Percentiles rank a stretch among this genome's conserved stretches.
These are phyloP conservation scores for Pascua guehoae DNA, from an alignment of 1,284 basidiomycete species.

Conservation along the genomic window DNA sequence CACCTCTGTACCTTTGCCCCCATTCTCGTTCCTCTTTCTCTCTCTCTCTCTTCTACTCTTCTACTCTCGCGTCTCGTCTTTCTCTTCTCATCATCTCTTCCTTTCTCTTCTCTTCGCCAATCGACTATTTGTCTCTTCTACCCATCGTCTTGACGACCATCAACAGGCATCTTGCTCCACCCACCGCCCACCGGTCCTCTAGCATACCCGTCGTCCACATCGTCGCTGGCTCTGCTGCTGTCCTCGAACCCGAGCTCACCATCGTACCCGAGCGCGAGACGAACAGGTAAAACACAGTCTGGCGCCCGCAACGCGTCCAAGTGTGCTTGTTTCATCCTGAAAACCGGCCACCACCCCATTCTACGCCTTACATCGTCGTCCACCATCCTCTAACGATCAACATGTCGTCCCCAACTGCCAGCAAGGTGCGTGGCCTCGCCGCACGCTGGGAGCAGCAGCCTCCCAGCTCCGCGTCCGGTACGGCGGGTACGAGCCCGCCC, in stretches of 20 bases:
- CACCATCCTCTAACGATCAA: background rate
- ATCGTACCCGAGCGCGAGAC: background rate
- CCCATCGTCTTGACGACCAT: background rate
- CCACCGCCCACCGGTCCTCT: background rate
- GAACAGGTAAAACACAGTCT: background rate
- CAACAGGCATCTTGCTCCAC: background rate
- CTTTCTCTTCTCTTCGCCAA: background rate
- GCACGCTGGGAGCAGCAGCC: conserved; percentile 18
- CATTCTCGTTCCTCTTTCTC: background rate
- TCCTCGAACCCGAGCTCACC: background rate
- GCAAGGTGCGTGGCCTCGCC: conserved; percentile 15
- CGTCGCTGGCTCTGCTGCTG: background rate
- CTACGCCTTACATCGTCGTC: too few species aligned
- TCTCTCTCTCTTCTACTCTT: too few species aligned
- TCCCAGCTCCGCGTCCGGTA: background rate
- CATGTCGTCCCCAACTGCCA: conserved; percentile 2
- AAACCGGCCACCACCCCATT: too few species aligned
- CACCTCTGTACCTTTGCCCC: too few species aligned
- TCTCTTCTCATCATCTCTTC: background rate
- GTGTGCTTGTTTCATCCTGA: too few species aligned
- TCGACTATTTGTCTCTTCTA: background rate
- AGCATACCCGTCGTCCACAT: background rate
- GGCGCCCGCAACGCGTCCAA: background rate
- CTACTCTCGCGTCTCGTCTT: background rate
- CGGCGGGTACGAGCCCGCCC: background rate